Conservation (phyloP, 257 asterid species). For the Gardenia jasminoides region DNA sequence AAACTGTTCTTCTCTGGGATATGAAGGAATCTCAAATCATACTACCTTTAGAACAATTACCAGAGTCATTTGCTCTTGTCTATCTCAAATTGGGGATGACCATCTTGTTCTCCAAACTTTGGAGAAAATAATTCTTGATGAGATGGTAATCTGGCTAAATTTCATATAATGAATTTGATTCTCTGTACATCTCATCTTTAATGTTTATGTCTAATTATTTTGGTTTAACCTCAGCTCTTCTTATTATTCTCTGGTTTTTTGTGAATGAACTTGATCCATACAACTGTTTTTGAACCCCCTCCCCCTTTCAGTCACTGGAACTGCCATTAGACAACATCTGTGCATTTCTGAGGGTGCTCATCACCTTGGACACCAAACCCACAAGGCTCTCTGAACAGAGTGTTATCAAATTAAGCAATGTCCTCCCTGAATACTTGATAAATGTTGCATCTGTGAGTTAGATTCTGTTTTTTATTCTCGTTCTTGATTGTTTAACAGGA, state of each 20-base stretch:
- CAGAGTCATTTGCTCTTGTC: conserved; percentile 44
- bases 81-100: conserved; percentile 73
- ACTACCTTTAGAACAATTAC: conserved; percentile 52
- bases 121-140: conserved; percentile 68
- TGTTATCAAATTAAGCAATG: conserved; percentile 48
- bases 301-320: conserved; percentile 49
- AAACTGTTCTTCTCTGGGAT: conserved; percentile 28
- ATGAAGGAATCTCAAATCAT: conserved; percentile 45
- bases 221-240: neutral
- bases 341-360: conserved; percentile 67
- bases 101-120: conserved; percentile 60
- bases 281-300: neutral
- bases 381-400: conserved; percentile 60
- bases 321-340: conserved; percentile 64
- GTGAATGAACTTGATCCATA: neutral
- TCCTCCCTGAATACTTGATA: conserved; percentile 62
- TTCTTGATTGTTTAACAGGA: neutral
- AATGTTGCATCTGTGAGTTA: conserved; percentile 52
- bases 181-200: neutral
- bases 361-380: conserved; percentile 58
- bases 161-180: neutral
- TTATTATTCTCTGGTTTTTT: neutral
- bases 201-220: neutral
- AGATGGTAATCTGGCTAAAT: conserved; percentile 51
- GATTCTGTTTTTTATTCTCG: neutral